Evolutionary conservation across 148 eudicot genomes (phyloP).

Genomic region (Amaranthus palmeri): DNA sequence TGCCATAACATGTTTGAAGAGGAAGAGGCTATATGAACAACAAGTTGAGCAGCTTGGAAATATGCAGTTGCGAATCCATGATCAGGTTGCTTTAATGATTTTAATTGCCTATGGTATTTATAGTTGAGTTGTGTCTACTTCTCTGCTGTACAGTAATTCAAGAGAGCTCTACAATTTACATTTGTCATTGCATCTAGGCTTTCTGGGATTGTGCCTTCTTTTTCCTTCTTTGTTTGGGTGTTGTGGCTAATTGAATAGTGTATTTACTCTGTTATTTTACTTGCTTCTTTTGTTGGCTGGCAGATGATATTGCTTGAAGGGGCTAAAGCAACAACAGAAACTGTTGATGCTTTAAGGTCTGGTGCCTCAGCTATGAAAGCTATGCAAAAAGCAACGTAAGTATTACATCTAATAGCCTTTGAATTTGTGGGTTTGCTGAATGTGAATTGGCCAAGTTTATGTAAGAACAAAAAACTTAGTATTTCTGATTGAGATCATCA

Average conservation of each 20-base stretch:
- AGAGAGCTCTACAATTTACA: not conserved
- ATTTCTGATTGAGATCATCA: not conserved
- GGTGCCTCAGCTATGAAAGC: constrained; percentile 94
- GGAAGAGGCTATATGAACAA: constrained; percentile 74
- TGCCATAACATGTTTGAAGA: constrained; percentile 78
- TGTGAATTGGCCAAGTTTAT: not conserved
- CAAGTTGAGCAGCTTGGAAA: constrained; percentile 87
- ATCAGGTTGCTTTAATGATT: constrained; percentile 44
- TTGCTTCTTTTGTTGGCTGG: constrained; percentile 4
- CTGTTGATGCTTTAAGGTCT: constrained; percentile 89
- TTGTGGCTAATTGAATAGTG: not conserved
- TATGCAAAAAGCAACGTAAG: constrained; percentile 93
- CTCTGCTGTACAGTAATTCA: not conserved
- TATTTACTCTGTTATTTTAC: not conserved
- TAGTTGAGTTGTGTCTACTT: not conserved
- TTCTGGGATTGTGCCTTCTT: not conserved
- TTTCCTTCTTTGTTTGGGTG: not conserved
- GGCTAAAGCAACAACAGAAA: constrained; percentile 91
- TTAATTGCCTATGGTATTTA: constrained; percentile 7
- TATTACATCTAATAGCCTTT: constrained; percentile 3
- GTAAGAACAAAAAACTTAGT: not conserved
- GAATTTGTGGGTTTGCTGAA: not conserved
- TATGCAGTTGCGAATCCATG: constrained; percentile 81
- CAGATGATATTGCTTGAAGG: constrained; percentile 94
- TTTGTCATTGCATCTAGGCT: not conserved